Base-by-base conservation (phyloP, 768 basidiomycete species). In the Roridomyces roridus region DNA sequence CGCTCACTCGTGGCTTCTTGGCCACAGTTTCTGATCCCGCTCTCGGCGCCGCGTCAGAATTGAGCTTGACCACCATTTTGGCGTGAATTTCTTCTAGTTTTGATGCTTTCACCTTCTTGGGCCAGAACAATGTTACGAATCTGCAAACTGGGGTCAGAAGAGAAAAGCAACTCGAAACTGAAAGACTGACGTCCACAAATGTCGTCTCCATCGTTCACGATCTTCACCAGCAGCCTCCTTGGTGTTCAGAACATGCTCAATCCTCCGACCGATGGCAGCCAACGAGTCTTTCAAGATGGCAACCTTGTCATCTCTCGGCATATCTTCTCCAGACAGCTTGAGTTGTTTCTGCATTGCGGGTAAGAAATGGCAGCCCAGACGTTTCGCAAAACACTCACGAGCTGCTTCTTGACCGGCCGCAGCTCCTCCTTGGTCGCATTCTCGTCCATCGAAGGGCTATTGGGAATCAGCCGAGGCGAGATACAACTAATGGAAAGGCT, bases 81-180 rank as follows among this genome's bases (percentile, higher is more conserved):
- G 92, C 90, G 67, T 97, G 94, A 40, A 98, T 96, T 68, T 94
- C 94, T 72, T 96, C 92, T 35, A 98, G 77, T 73, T 97, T 97
- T 15, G 85, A 86, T 12, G 94, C 93, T 70, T 91, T 94, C 62
- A 98, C 95, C 74, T 96, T 93, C 79, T 96, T 92, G 6, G 96
- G 96, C 96, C 96, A 98, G 75, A 98, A 98, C 51, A 94, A 80
- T 3, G 94, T 95, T 42, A 97, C 94, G 62, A 98, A 98, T 31
- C 93, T 95, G 66, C 11, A 42, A n/a, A n/a, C n/a, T 39, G 31
- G 10, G 11, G 31, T 34, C 48, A 15, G 46, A 34, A 47, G 31
- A 8, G 9, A 37, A 18, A 39, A 24, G 20, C 26, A n/a, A 10
- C 48, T 55, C 37, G 18, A 37, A 47, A 12, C 40, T n/a, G n/a